Evolutionary conservation across 768 basidiomycete genomes (phyloP).

Genomic region (Leccinum arenicola): DNA sequence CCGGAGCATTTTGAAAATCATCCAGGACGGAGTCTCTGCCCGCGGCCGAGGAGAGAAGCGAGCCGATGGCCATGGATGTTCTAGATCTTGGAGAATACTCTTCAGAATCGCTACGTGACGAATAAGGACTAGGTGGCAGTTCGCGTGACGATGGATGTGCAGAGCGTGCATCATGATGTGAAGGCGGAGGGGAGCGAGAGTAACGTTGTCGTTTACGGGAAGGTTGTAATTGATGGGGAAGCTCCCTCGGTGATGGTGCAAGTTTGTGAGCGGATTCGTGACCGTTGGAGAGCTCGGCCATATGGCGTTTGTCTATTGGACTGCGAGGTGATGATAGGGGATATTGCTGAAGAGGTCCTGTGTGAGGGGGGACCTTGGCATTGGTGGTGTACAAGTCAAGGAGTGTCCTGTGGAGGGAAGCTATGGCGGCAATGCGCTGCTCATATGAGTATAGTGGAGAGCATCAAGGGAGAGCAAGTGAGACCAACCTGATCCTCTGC

Average conservation of each 20-base stretch:
- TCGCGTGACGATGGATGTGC: constrained; percentile 42
- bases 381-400: constrained; percentile 51
- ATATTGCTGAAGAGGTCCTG: constrained; percentile 29
- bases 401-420: constrained; percentile 67
- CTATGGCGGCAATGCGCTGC: constrained; percentile 70
- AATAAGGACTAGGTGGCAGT: constrained; percentile 72
- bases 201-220: constrained; percentile 63
- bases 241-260: constrained; percentile 22
- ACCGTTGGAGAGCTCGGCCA: constrained; percentile 15
- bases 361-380: constrained; percentile 28
- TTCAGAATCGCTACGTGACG: constrained; percentile 64
- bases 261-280: constrained; percentile 14
- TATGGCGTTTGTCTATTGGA: constrained; percentile 22
- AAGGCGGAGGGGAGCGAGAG: constrained; percentile 54
- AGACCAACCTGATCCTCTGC: constrained; percentile 84
- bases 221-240: constrained; percentile 37
- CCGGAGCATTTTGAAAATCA: constrained; percentile 22
- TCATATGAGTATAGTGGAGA: constrained; percentile 6
- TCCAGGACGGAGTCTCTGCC: constrained; percentile 27
- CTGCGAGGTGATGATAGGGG: constrained; percentile 38
- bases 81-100: constrained; percentile 70
- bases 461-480: constrained; percentile 6
- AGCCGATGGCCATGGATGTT: constrained; percentile 79
- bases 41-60: constrained; percentile 54
- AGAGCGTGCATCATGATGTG: constrained; percentile 32